Percentiles rank a stretch among this genome's conserved stretches.
These are phyloP conservation scores for Fusarium sterilihyphosum DNA, from an alignment of 2,329 filamentous ascomycete genomes.

Conservation along the genomic window DNA sequence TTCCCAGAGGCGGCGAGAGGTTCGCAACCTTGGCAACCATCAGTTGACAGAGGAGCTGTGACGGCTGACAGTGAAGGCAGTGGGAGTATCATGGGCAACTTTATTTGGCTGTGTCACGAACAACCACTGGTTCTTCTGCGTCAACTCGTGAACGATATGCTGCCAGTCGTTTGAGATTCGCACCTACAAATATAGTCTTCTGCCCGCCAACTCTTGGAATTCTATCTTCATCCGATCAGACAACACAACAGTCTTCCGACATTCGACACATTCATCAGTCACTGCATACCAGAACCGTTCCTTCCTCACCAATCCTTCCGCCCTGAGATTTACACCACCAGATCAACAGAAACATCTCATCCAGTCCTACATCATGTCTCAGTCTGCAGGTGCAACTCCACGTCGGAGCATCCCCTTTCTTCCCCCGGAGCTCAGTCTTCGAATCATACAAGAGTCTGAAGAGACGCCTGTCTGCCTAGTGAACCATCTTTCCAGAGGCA, in stretches of 20 bases:
- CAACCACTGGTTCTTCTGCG: neutral
- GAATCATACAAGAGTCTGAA: neutral
- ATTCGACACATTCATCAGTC: neutral
- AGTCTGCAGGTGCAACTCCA: neutral
- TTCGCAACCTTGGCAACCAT: neutral
- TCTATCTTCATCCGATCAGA: neutral
- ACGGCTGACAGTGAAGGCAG: too few relatives aligned
- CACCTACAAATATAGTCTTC: neutral
- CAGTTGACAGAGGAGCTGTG: neutral
- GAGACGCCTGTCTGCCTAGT: neutral
- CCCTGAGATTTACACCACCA: too few relatives aligned
- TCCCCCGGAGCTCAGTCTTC: neutral
- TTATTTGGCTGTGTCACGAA: neutral
- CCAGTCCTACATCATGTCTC: neutral
- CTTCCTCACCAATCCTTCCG: neutral
- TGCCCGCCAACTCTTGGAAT: neutral
- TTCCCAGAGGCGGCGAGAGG: neutral
- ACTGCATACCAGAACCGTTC: neutral
- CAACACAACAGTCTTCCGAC: neutral
- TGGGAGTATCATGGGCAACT: neutral
- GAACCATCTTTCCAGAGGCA: neutral
- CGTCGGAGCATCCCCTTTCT: neutral
- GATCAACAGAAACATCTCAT: too few relatives aligned
- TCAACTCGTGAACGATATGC: neutral
- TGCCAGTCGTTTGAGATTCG: accelerated